phyloP scores from a whole-genome alignment of 257 asterid species.

The Solanum rostratum region DNA sequence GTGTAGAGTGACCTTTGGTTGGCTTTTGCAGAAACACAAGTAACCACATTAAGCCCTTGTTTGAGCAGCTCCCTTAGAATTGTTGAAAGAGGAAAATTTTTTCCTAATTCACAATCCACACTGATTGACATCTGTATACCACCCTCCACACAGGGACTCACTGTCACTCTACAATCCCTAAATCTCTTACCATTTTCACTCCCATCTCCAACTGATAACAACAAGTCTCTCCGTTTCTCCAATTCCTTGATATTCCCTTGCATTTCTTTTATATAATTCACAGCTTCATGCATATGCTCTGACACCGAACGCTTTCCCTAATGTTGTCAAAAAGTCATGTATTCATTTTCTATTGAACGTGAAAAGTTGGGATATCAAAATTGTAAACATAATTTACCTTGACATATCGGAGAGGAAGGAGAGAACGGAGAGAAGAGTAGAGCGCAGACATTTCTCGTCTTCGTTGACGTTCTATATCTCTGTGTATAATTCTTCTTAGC shows the following conservation, averaged over 20 bases:
- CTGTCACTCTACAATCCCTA: constrained; percentile 6
- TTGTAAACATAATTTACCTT: constrained; percentile 10
- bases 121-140: constrained; percentile 40
- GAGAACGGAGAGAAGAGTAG: constrained; percentile 25
- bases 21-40: constrained; percentile 28
- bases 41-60: constrained; percentile 23
- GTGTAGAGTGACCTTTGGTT: constrained; percentile 21
- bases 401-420: constrained; percentile 26
- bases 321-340: neutral
- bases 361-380: too few species aligned
- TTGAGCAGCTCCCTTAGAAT: constrained; percentile 17
- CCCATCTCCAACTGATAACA: neutral
- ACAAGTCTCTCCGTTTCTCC: constrained; percentile 15
- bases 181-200: neutral
- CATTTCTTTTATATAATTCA: constrained; percentile 27
- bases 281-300: constrained; percentile 49
- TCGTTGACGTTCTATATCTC: constrained; percentile 33
- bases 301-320: constrained; percentile 44
- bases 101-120: neutral
- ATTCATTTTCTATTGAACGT: too few species aligned
- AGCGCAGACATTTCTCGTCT: constrained; percentile 33
- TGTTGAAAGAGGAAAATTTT: constrained; percentile 21
- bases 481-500: constrained; percentile 21
- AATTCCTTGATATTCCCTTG: constrained; percentile 17
- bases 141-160: constrained; percentile 6